Percentiles rank a stretch among this genome's conserved stretches.
Evolutionary conservation across 495 filamentous ascomycete species (phyloP).

Genomic region (Penicillium maclennaniae): DNA sequence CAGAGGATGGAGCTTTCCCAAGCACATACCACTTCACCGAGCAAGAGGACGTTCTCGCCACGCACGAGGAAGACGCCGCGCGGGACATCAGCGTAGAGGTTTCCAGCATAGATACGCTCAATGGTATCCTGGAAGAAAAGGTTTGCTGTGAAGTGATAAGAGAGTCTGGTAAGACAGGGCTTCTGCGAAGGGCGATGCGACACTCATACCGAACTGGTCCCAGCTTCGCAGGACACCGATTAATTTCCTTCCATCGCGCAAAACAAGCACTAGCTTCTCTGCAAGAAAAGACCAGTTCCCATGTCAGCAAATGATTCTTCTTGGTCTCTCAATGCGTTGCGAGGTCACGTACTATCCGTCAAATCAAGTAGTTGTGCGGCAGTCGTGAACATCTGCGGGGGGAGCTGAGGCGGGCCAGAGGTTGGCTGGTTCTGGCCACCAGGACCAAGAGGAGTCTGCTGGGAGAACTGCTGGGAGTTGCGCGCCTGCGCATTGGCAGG

Average conservation of each 20-base stretch:
- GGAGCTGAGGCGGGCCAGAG: conserved; percentile 48
- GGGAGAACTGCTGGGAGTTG: conserved; percentile 24
- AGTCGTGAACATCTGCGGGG: conserved; percentile 93
- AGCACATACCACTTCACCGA: conserved; percentile 78
- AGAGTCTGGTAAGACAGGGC: background rate
- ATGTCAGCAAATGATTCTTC: conserved; percentile 3
- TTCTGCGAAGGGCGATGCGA: background rate
- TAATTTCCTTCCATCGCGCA: conserved; percentile 90
- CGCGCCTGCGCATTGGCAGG: conserved; percentile 28
- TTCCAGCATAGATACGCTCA: conserved; percentile 74
- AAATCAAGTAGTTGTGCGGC: conserved; percentile 91
- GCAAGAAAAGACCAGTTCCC: conserved; percentile 1
- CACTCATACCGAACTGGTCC: conserved; percentile 87
- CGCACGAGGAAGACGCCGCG: conserved; percentile 85
- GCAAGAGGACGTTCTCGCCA: conserved; percentile 86
- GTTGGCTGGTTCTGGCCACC: conserved; percentile 16
- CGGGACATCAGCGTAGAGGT: conserved; percentile 73
- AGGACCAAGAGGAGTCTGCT: conserved; percentile 26
- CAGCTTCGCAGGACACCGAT: conserved; percentile 91
- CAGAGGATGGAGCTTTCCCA: background rate
- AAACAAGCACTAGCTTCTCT: conserved; percentile 90
- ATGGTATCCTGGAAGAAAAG: conserved; percentile 87
- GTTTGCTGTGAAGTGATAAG: conserved; percentile 60
- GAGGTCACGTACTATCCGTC: conserved; percentile 73
- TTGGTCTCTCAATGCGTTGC: background rate